These are phyloP conservation scores for Anisodus acutangulus DNA, from an alignment of 257 asterid species.

Conservation along the genomic window DNA sequence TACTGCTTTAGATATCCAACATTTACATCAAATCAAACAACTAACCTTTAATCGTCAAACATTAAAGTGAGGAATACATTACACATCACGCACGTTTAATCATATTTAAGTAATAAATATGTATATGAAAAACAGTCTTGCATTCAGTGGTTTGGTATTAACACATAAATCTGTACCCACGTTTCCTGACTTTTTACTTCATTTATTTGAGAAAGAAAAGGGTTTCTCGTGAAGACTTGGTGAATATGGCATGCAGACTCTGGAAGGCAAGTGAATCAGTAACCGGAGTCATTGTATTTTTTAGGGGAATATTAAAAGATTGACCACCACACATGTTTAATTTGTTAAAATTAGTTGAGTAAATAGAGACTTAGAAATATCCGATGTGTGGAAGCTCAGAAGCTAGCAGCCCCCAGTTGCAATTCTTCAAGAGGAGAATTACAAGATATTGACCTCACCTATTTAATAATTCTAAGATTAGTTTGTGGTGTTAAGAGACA, in stretches of 20 bases:
- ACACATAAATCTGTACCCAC: background rate
- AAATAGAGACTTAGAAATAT: background rate
- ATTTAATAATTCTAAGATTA: too few species aligned
- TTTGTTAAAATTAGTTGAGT: background rate
- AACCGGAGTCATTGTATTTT: background rate
- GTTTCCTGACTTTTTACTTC: background rate
- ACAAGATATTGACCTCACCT: too few species aligned
- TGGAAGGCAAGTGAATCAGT: background rate
- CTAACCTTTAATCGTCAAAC: background rate
- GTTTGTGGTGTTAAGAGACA: too few species aligned
- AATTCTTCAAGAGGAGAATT: background rate
- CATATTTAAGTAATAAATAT: background rate
- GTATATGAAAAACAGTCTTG: background rate
- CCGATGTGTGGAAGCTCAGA: background rate
- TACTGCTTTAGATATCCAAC: too few species aligned
- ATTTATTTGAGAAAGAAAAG: background rate
- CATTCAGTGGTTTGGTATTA: background rate
- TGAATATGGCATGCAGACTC: background rate
- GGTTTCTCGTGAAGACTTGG: background rate
- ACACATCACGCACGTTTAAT: too few species aligned
- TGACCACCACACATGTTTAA: background rate
- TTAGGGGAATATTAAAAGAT: background rate
- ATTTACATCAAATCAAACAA: background rate
- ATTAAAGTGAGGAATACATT: background rate
- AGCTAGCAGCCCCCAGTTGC: conserved; percentile 29